Evolutionary conservation across 495 filamentous ascomycete genomes (phyloP), one percentile per base, ranked within the genome.

Genomic region (Hypoxylon fuscum): DNA sequence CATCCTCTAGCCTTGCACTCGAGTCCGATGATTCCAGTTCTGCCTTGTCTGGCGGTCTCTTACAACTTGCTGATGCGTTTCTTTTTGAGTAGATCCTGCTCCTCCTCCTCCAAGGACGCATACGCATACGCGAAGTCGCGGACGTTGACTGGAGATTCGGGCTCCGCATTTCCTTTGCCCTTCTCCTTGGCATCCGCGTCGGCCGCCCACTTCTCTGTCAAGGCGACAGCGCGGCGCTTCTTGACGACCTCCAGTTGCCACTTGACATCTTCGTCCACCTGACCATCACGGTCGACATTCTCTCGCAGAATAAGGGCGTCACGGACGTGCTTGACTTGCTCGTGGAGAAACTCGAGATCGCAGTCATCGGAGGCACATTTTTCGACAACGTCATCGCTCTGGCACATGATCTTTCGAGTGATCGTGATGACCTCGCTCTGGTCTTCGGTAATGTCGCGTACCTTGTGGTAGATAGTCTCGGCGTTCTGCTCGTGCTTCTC

Each of bases 301-400:
- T 3, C 18, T 23, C 9, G 41, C 41, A 1, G 18, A 10, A 5
- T 1, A 10, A 23, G 5, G 21, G 3, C 41, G 5, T 5, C 20
- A 5, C 83, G 84, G 11, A 88, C 68, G 27, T 73, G 66, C 34
- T 79, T 81, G n/a, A 87, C 59, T 74, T 85, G 74, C 44, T 72
- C 74, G 41, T 80, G 83, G 15, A 86, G 67, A 2, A 65, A 68
- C 43, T 81, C 79, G 2, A 82, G 68, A 64, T 88, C 79, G 11
- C 75, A 74, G 0, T 47, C 29, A 14, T 20, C 18, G 12, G 51
- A 1, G 41, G 42, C 11, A 29, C 34, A 55, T 5, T 17, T 12
- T 0, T 48, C 50, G 10, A 55, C 21, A 20, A 38, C n/a, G 0
- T 48, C 51, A 6, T 48, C 35, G 0, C 11, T 12, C 14, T 6